Percentiles rank a stretch among this genome's conserved stretches.
These are phyloP conservation scores for Teunomyces kruisii DNA, from an alignment of 805 yeast genomes.

Conservation along the genomic window DNA sequence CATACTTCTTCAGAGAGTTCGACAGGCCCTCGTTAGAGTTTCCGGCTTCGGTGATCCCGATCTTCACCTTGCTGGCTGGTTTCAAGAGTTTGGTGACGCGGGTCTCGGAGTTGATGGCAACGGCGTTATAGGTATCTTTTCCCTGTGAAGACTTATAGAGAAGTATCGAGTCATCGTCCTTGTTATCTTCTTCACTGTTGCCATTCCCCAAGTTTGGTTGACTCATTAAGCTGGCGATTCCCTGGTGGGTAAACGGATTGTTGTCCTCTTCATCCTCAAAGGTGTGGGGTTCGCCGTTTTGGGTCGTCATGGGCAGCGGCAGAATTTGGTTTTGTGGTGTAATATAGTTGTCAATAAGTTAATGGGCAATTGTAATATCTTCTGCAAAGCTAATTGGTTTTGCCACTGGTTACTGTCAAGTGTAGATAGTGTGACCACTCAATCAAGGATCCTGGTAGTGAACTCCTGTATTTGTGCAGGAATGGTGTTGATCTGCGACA, in stretches of 20 bases:
- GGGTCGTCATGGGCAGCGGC: not conserved
- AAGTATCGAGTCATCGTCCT: slow-evolving; percentile 29
- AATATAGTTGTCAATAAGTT: no score
- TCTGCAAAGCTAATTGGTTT: no score
- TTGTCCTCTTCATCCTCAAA: slow-evolving; percentile 34
- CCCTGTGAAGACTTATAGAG: slow-evolving; percentile 21
- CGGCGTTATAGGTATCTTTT: slow-evolving; percentile 20
- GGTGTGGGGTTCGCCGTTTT: slow-evolving; percentile 1
- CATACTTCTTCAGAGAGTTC: slow-evolving; percentile 59
- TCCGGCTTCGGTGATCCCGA: slow-evolving; percentile 74
- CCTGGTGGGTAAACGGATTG: slow-evolving; percentile 35
- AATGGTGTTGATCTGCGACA: not conserved
- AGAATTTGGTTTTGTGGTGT: not conserved
- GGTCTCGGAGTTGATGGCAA: slow-evolving; percentile 34
- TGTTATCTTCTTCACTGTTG: slow-evolving; percentile 18
- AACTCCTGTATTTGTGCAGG: not conserved
- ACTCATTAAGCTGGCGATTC: slow-evolving; percentile 25
- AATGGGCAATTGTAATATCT: not conserved
- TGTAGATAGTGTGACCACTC: not conserved
- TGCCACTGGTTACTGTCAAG: no score
- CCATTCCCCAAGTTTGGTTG: slow-evolving; percentile 4
- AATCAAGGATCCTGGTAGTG: not conserved
- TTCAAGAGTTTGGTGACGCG: slow-evolving; percentile 36
- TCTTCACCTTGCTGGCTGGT: slow-evolving; percentile 25
- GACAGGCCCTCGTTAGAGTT: slow-evolving; percentile 77